Evolutionary conservation across 2,329 filamentous ascomycete species (phyloP), one percentile per base, ranked within the genome.

Genomic region (Endocalyx cinctus): DNA sequence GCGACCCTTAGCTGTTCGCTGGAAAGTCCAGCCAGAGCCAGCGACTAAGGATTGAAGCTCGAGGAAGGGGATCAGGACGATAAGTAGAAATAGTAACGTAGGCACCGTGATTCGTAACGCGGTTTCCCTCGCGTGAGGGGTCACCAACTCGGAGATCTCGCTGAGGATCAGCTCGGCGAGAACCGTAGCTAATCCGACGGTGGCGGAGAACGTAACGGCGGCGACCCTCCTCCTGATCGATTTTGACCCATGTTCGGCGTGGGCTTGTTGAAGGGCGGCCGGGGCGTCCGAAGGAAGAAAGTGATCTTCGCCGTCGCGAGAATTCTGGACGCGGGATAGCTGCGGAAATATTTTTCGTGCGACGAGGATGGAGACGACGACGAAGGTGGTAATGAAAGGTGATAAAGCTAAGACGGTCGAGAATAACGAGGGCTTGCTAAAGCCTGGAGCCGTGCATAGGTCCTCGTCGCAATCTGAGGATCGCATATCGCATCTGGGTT

Each of bases 141-240:
- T 74, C n/a, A 87, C 71, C 5, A 83, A 70, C 50, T 87, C 85
- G 17, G 84, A 79, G 27, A 94, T 86, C 60, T 94, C 87, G 48
- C 85, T 87, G 7, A 94, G 71, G 28, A 94, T 84, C 45, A 94
- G 64, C 59, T 89, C 82, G 3, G 80, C 86, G 28, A 94, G 67
- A 2, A 90, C 84, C 23, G 82, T 74, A 5, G 87, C 83, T 7
- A 94, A 70, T 1, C 79, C 86, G 22, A 92, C 76, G 8, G 85
- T 94, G 1, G 78, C 73, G 6, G 84, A 80, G 58, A 94, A 94
- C 2, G 84, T 79, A 37, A 73, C 62, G 11, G 78, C 80, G 2
- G 79, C 73, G 10, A 73, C 54, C 16, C 69, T 63, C 25, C 73
- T 61, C 30, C 69, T 61, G 39, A 67, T 51, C 25, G 67, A 74